These are phyloP conservation scores for Tubosaeta sp. DNA, from an alignment of 768 basidiomycete genomes.

Conservation along the genomic window DNA sequence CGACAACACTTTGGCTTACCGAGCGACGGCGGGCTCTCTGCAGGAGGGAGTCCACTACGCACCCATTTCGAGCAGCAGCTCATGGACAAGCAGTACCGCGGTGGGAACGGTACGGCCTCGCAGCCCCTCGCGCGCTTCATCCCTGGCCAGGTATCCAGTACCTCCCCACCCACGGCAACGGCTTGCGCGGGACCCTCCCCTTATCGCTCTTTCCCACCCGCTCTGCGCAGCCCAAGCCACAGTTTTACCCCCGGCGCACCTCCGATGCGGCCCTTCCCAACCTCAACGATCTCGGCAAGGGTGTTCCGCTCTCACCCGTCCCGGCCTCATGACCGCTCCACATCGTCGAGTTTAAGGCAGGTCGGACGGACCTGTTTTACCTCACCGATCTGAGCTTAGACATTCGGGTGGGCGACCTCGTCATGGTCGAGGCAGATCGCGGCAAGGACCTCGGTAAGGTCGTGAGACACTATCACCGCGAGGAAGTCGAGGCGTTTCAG, in stretches of 20 bases:
- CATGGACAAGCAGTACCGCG: constrained; percentile 37
- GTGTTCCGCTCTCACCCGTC: constrained; percentile 81
- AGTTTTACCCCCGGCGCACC: constrained; percentile 33
- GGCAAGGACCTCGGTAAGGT: constrained; percentile 92
- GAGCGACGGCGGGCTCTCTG: constrained; percentile 55
- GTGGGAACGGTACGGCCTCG: constrained; percentile 14
- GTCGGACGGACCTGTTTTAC: constrained; percentile 93
- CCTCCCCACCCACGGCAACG: constrained; percentile 35
- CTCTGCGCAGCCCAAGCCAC: constrained; percentile 25
- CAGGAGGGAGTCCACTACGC: constrained; percentile 47
- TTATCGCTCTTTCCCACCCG: constrained; percentile 56
- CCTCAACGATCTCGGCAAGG: constrained; percentile 72
- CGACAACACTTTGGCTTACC: constrained; percentile 54
- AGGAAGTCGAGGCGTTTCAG: constrained; percentile 90
- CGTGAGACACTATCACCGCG: constrained; percentile 82
- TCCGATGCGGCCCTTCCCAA: constrained; percentile 35
- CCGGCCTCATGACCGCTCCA: constrained; percentile 85
- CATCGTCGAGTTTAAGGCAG: constrained; percentile 98
- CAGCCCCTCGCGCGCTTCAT: constrained; percentile 54
- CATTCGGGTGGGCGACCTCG: constrained; percentile 83
- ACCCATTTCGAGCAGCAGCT: constrained; percentile 45
- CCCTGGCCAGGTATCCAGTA: constrained; percentile 63
- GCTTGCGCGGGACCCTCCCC: constrained; percentile 31
- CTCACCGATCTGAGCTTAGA: constrained; percentile 61
- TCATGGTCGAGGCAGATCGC: constrained; percentile 95